phyloP scores from a whole-genome alignment of 2,329 filamentous ascomycete genomes.

The Pyrenochaeta sp. region DNA sequence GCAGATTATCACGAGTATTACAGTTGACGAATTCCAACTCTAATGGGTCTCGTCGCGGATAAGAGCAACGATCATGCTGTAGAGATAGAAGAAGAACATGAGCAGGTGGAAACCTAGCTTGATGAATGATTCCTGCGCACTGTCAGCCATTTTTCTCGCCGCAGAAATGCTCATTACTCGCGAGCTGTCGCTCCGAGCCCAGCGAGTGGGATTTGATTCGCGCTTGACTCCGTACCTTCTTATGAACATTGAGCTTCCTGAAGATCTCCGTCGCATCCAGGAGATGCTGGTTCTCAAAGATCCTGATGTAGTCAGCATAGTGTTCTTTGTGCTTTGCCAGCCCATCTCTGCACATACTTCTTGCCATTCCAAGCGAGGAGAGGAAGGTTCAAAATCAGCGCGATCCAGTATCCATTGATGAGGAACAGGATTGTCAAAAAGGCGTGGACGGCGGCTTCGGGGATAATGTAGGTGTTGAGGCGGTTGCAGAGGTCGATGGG shows the following conservation, averaged over 20 bases:
- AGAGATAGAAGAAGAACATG: conserved; percentile 99
- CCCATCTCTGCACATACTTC: conserved; percentile 75
- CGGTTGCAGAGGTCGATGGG: conserved; percentile 99
- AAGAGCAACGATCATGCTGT: conserved; percentile 97
- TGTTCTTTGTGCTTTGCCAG: neutral
- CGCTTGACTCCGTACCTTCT: conserved; percentile 74
- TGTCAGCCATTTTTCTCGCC: conserved; percentile 24
- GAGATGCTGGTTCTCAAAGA: conserved; percentile 95
- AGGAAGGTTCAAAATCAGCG: conserved; percentile 89
- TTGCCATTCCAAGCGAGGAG: conserved; percentile 93
- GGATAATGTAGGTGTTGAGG: conserved; percentile 98
- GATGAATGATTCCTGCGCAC: conserved; percentile 87
- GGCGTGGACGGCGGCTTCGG: conserved; percentile 95
- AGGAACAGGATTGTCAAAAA: conserved; percentile 96
- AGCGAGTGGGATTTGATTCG: neutral
- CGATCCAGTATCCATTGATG: conserved; percentile 98
- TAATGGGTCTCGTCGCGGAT: conserved; percentile 92
- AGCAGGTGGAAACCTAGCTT: conserved; percentile 98
- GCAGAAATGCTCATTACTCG: neutral
- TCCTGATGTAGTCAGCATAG: conserved; percentile 65
- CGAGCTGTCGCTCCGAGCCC: neutral
- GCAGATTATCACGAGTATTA: conserved; percentile 7
- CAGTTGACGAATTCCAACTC: conserved; percentile 32
- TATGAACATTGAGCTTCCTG: conserved; percentile 97
- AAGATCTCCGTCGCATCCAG: conserved; percentile 99